phyloP scores from a whole-genome alignment of 2,329 filamentous ascomycete species.

The Fusarium circinatum region DNA sequence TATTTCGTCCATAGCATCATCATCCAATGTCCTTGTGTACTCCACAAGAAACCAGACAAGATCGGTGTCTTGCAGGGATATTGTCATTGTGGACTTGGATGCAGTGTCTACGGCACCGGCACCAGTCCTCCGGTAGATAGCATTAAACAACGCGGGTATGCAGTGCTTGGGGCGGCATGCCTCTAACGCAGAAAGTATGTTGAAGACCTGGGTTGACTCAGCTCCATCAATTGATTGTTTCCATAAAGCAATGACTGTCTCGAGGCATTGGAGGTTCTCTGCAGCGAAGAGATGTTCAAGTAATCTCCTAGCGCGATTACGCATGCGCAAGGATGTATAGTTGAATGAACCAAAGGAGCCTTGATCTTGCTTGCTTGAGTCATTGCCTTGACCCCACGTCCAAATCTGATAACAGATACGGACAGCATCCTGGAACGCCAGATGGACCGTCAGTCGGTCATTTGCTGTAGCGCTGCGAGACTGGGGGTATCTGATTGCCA shows the following conservation, averaged over 20 bases:
- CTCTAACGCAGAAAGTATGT: slow-evolving; percentile 88
- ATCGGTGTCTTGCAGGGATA: slow-evolving; percentile 83
- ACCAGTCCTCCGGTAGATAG: slow-evolving; percentile 94
- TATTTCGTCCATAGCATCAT: slow-evolving; percentile 98
- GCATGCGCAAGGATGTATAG: slow-evolving; percentile 90
- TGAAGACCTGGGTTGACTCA: slow-evolving; percentile 75
- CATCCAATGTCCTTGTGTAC: slow-evolving; percentile 89
- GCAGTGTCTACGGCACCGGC: slow-evolving; percentile 80
- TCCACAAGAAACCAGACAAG: slow-evolving; percentile 89
- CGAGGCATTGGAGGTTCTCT: slow-evolving; percentile 91
- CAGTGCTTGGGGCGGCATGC: slow-evolving; percentile 91
- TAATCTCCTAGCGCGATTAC: slow-evolving; percentile 86
- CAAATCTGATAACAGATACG: slow-evolving; percentile 93
- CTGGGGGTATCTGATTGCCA: slow-evolving; percentile 81
- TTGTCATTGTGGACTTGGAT: slow-evolving; percentile 88
- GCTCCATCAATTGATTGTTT: slow-evolving; percentile 60
- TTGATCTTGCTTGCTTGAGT: slow-evolving; percentile 68
- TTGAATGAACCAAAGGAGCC: slow-evolving; percentile 83
- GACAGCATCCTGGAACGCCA: slow-evolving; percentile 97
- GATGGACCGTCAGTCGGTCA: slow-evolving; percentile 87
- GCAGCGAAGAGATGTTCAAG: slow-evolving; percentile 93
- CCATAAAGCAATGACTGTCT: slow-evolving; percentile 91
- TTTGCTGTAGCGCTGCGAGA: slow-evolving; percentile 89
- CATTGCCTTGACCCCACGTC: slow-evolving; percentile 83
- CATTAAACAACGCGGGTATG: slow-evolving; percentile 93